Base-by-base conservation (phyloP, 805 yeast genomes). In the Candida ortonii region DNA sequence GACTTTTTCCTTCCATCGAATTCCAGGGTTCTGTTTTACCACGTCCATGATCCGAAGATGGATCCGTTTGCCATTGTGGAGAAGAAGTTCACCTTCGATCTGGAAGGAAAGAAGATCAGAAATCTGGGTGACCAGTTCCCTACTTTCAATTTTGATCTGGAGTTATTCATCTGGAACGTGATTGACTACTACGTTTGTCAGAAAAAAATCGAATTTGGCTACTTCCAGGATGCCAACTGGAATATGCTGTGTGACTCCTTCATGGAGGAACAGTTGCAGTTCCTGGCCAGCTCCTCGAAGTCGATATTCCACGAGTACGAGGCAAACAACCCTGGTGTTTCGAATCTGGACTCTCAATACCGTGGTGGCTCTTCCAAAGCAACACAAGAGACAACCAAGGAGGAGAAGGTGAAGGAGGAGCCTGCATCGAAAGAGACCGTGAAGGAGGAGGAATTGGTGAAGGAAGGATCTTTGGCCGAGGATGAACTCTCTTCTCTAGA, bases 21-120 rank as follows among this genome's bases (percentile, higher is more conserved):
- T 35, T 53, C 60, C 1, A 49, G 52, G 28, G 57, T 53, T 28
- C 39, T 61, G 31, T 58, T 61, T 27, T 74, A 44, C 28, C 80
- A 74, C 44, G 72, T 76, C 19, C 76, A 74, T 51, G 71, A 62
- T 52, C 79, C 79, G 13, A 73, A 73, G 53, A 64, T 74, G 50
- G 67, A 73, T 48, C 79, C 79, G 2, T 72, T 73, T 67, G 53
- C 46, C 17, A 57, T 57, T 22, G 43, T 53, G 23, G 48, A 55
- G 5, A 46, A 50, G 25, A 50, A 44, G 32, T 56, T 41, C 39
- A 55, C 62, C 5, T 51, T 32, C 37, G 59, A 50, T 38, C 37
- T 46, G 28, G 57, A 57, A 9, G 54, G 55, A 6, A 49, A 57
- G 21, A 50, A 53, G 22, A 50, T 58, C 20, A 51, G 64, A 43